Conservation (phyloP, 2,329 filamentous ascomycete genomes). For the Scedosporium dehoogii region DNA sequence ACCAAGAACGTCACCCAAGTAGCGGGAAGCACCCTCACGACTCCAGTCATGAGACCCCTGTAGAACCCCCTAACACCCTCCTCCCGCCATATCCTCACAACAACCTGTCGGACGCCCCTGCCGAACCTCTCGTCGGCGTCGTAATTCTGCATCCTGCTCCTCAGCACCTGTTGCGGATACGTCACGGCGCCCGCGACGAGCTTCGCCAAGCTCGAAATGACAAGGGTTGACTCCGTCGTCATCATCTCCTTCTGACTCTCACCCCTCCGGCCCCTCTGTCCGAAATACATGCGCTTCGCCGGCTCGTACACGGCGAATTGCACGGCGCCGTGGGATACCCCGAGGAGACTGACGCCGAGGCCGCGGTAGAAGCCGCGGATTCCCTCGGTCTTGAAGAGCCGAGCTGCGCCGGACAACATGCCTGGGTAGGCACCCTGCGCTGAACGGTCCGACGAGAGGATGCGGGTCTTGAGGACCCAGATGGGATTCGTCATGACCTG, state of each 20-base stretch:
- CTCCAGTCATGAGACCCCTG: slow-evolving; percentile 77
- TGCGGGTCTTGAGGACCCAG: slow-evolving; percentile 97
- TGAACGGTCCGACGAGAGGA: slow-evolving; percentile 74
- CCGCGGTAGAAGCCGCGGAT: slow-evolving; percentile 78
- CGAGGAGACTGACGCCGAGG: slow-evolving; percentile 70
- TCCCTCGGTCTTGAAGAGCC: slow-evolving; percentile 64
- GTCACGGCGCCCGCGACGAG: slow-evolving; percentile 81
- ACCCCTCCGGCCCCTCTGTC: slow-evolving; percentile 20
- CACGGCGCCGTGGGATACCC: slow-evolving; percentile 84
- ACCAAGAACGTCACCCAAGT: slow-evolving; percentile 96
- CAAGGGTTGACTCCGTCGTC: slow-evolving; percentile 64
- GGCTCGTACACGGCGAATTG: slow-evolving; percentile 95
- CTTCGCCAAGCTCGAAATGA: slow-evolving; percentile 72
- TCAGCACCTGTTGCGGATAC: slow-evolving; percentile 90
- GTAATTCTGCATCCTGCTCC: slow-evolving; percentile 83
- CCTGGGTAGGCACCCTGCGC: slow-evolving; percentile 71
- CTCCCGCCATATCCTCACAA: slow-evolving; percentile 62
- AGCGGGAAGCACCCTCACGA: slow-evolving; percentile 84
- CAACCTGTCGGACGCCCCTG: slow-evolving; percentile 59
- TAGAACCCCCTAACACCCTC: slow-evolving; percentile 84
- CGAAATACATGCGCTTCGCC: slow-evolving; percentile 46
- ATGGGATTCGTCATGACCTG: slow-evolving; percentile 85
- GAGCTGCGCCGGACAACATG: slow-evolving; percentile 59
- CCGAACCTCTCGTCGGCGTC: slow-evolving; percentile 67
- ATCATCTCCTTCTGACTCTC: slow-evolving; percentile 5